A percentile compares a stretch with the other conserved stretches of the same genome.
Conservation (phyloP, 768 basidiomycete species). For the Lactifluus volemus region DNA sequence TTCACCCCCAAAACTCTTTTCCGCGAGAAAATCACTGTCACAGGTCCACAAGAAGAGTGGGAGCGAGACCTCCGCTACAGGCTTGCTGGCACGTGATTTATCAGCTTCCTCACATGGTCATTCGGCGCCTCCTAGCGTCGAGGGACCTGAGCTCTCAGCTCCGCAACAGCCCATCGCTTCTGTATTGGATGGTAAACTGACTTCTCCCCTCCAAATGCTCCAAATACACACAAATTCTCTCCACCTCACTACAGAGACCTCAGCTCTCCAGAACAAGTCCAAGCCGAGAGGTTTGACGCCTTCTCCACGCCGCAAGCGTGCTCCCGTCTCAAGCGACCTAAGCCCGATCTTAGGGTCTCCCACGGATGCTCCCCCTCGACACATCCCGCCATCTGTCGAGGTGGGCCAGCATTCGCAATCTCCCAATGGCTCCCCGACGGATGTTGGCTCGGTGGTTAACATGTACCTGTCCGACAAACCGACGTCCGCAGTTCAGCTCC, state of each 20-base stretch:
- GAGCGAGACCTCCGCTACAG: conserved; percentile 19
- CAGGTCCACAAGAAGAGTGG: conserved; percentile 3
- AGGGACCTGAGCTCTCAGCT: neutral
- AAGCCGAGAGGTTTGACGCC: neutral
- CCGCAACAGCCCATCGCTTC: conserved; percentile 19
- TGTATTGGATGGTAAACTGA: conserved; percentile 21
- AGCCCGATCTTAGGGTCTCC: neutral
- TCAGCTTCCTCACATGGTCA: neutral
- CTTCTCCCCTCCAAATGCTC: conserved; percentile 16
- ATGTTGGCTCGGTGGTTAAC: conserved; percentile 23
- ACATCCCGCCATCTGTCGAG: neutral
- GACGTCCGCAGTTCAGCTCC: conserved; percentile 5
- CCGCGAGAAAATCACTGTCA: neutral
- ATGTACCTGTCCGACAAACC: conserved; percentile 24
- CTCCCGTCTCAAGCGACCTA: conserved; percentile 3
- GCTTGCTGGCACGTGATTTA: conserved; percentile 10
- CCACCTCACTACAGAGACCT: neutral
- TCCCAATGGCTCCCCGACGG: neutral
- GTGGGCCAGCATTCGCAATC: neutral
- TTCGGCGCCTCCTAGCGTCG: conserved; percentile 8
- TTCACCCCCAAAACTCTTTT: neutral
- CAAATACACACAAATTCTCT: conserved; percentile 11
- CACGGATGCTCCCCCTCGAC: neutral
- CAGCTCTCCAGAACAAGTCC: neutral
- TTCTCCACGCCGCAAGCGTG: conserved; percentile 7